Evolutionary conservation across 306 rosid genomes (phyloP).

Genomic region (Fragaria vesca): DNA sequence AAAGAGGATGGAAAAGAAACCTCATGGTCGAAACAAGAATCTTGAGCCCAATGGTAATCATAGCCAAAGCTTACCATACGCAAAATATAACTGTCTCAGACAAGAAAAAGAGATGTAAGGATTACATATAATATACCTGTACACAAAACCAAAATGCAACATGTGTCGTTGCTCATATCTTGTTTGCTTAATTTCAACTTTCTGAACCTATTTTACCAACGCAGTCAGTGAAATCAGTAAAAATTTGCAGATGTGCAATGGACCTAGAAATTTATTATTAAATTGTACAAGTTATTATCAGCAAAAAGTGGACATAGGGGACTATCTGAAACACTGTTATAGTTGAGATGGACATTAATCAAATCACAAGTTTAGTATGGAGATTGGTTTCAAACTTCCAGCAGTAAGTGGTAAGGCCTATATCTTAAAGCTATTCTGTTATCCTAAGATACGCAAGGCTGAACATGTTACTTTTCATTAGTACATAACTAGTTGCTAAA

Average conservation of each 20-base stretch:
- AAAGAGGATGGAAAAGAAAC: constrained; percentile 30
- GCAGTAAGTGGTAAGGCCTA: too few relatives aligned
- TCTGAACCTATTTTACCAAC: not conserved
- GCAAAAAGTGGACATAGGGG: not conserved
- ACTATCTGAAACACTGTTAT: not conserved
- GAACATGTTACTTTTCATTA: too few relatives aligned
- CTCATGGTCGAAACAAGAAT: constrained; percentile 64
- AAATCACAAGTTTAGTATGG: not conserved
- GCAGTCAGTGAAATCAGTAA: not conserved
- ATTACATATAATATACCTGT: too few relatives aligned
- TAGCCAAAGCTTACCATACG: constrained; percentile 95
- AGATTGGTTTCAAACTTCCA: too few relatives aligned
- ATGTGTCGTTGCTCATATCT: not conserved
- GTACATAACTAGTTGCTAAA: too few relatives aligned
- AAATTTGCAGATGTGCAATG: not conserved
- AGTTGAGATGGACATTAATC: not conserved
- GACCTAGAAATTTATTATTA: too few relatives aligned
- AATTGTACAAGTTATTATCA: not conserved
- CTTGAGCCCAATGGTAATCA: constrained; percentile 80
- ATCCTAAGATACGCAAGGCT: too few relatives aligned
- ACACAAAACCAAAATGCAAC: not conserved
- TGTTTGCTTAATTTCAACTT: not conserved
- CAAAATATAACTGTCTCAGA: constrained; percentile 72
- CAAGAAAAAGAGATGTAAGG: constrained; percentile 23
- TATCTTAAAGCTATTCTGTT: too few relatives aligned